Base-by-base conservation (phyloP, 805 yeast species). In the Yamadazyma philogaea region DNA sequence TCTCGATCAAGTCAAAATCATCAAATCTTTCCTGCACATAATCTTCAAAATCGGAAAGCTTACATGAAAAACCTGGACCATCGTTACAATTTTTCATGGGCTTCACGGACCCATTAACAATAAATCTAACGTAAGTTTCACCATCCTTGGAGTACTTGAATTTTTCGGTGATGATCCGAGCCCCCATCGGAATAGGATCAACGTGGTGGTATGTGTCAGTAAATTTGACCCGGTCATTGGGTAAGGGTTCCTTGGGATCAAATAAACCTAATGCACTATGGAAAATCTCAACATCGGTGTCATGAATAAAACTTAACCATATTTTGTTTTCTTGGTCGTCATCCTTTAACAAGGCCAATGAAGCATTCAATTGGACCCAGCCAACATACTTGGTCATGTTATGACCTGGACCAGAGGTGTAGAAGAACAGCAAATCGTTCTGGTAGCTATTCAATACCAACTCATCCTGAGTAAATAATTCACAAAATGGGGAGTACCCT, bases 231-330 rank as follows among this genome's bases (percentile, higher is more conserved):
- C 64, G 63, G 46, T 68, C 69, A 5, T 73, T 57, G 3, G 81
- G 72, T 31, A 79, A 67, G 31, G 68, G 65, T 3, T 61, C 51
- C 16, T 56, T 64, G 7, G 76, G 68, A 48, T 68, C 65, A 44
- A 73, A 46, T 48, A 85, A 57, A 6, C 87, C 89, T 37, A 85
- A 61, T 2, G 91, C 85, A 21, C 86, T 67, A 52, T 82, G 64
- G 51, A 74, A 80, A 32, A 81, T 67, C 48, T 79, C 68, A 32
- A 86, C 61, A 48, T 82, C 84, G 30, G 83, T 75, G 57, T 87
- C 95, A 55, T 87, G 95, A 12, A 87, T 72, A 66, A 86, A 82
- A 50, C 80, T 83, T 50, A 84, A 69, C 70, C 82, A 82, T 36
- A 84, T 67, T 42, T 75, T 82, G 45, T 72, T 74, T 7, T 57